A percentile compares a stretch with the other conserved stretches of the same genome.
Conservation (phyloP, 2,329 filamentous ascomycete genomes). For the Fusarium dimerum region DNA sequence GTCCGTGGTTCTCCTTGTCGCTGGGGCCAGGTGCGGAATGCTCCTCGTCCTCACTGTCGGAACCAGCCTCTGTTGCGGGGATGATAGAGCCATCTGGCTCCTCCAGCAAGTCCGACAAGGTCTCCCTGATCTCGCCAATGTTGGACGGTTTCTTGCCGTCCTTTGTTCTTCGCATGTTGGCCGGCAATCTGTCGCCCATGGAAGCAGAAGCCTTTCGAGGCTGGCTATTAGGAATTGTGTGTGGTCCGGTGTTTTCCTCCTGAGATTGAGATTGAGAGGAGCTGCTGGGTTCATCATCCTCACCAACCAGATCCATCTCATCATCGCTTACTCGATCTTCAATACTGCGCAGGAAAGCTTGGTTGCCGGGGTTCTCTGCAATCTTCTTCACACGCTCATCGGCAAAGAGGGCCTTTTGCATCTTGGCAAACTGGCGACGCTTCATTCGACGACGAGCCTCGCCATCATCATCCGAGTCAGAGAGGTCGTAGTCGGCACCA, state of each 20-base stretch:
- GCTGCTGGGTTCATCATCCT: conserved; percentile 39
- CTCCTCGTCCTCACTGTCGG: conserved; percentile 45
- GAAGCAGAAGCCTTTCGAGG: conserved; percentile 40
- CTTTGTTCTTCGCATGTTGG: conserved; percentile 63
- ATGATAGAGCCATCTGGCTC: conserved; percentile 56
- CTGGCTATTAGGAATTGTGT: conserved; percentile 54
- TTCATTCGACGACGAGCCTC: conserved; percentile 79
- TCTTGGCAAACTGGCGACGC: conserved; percentile 84
- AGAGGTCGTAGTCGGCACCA: conserved; percentile 78
- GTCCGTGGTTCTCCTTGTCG: conserved; percentile 53
- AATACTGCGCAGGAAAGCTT: conserved; percentile 87
- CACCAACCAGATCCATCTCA: conserved; percentile 72
- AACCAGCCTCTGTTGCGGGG: conserved; percentile 41
- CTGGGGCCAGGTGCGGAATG: conserved; percentile 25
- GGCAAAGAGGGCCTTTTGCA: conserved; percentile 83
- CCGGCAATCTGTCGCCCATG: conserved; percentile 53
- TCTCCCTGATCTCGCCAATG: conserved; percentile 79
- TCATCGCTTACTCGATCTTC: conserved; percentile 79
- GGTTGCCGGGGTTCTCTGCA: conserved; percentile 82
- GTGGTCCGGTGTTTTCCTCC: conserved; percentile 31
- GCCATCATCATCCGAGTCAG: conserved; percentile 86
- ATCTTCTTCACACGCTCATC: conserved; percentile 92
- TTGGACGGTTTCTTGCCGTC: conserved; percentile 69
- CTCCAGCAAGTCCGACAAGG: conserved; percentile 81
- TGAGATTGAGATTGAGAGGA: conserved; percentile 32